These are phyloP conservation scores for Cryptococcus jaspeensis DNA, from an alignment of 1,284 basidiomycete species.

Conservation along the genomic window DNA sequence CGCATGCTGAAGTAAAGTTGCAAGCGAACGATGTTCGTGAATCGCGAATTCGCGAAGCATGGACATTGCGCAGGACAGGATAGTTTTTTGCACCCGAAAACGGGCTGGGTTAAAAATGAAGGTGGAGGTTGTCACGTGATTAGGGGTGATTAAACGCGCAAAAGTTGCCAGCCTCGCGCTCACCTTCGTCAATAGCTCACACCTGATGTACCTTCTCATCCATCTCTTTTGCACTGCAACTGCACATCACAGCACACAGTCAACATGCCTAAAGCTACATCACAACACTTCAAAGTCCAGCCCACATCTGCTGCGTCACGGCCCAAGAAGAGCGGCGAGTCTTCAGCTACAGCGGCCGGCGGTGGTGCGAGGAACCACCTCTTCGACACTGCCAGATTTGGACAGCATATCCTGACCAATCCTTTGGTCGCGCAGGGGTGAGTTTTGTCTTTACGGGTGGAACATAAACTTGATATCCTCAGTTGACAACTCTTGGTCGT, in stretches of 20 bases:
- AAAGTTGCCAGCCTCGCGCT: constrained; percentile 2
- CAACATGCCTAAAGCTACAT: constrained; percentile 86
- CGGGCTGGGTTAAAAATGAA: neutral
- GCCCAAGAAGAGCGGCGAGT: constrained; percentile 34
- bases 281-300: constrained; percentile 65
- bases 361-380: constrained; percentile 67
- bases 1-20: too few relatives aligned
- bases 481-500: neutral
- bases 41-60: too few relatives aligned
- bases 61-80: too few relatives aligned
- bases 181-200: neutral
- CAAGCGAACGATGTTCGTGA: too few relatives aligned
- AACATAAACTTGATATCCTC: neutral
- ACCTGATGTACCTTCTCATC: neutral
- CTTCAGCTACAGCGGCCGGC: constrained; percentile 17
- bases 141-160: too few relatives aligned
- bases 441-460: constrained; percentile 38
- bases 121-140: constrained; percentile 8
- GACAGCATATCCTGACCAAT: constrained; percentile 97
- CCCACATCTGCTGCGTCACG: constrained; percentile 56
- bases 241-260: neutral
- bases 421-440: constrained; percentile 83
- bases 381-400: constrained; percentile 91
- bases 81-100: neutral
- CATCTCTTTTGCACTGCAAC: neutral